Percentiles rank a stretch among this genome's conserved stretches.
phyloP scores from a whole-genome alignment of 2,329 filamentous ascomycete genomes.

The Phialophora expanda region DNA sequence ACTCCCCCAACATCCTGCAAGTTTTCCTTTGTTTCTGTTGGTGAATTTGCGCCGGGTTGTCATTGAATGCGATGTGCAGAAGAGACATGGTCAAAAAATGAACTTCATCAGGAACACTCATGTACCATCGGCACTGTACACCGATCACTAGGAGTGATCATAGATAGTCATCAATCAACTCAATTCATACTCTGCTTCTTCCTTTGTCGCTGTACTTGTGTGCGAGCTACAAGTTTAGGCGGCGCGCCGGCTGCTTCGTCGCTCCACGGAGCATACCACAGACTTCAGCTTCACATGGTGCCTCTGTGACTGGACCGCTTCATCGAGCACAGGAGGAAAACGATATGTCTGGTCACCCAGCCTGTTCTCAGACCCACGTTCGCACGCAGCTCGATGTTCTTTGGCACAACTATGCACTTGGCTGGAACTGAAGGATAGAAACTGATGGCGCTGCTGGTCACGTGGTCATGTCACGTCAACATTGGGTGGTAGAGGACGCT shows the following conservation, averaged over 20 bases:
- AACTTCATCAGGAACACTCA: slow-evolving; percentile 8
- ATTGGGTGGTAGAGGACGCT: too few relatives aligned
- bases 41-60: slow-evolving; percentile 11
- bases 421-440: background rate
- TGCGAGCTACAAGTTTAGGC: background rate
- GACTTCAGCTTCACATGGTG: background rate
- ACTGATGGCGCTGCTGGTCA: too few relatives aligned
- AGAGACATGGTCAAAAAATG: slow-evolving; percentile 15
- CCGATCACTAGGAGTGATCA: slow-evolving; percentile 8
- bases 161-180: slow-evolving; percentile 1
- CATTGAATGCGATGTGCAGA: slow-evolving; percentile 13
- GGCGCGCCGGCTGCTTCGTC: background rate
- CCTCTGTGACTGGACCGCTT: background rate
- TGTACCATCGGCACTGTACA: slow-evolving; percentile 12
- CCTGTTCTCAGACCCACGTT: background rate
- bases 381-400: background rate
- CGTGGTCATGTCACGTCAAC: too few relatives aligned
- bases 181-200: slow-evolving; percentile 5
- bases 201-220: background rate
- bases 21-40: slow-evolving; percentile 19
- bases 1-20: slow-evolving; percentile 17
- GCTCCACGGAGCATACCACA: background rate
- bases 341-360: background rate
- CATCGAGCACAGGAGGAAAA: background rate
- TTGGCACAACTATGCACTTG: background rate